Evolutionary conservation across 1,284 basidiomycete species (phyloP).

Genomic region (Heterobasidion occidentale): DNA sequence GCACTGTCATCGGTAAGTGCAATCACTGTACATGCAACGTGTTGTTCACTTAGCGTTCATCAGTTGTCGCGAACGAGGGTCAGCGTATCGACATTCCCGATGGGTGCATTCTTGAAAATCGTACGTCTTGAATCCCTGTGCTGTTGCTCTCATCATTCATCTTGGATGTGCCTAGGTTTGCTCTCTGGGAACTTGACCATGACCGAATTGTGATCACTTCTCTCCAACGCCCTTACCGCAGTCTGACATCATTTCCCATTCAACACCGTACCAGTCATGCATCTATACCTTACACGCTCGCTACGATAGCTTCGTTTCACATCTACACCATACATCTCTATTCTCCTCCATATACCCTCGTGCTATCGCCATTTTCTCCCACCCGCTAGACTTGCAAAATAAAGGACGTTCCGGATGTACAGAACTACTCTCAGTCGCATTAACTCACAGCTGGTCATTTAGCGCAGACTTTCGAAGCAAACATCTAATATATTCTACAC

Average conservation of each 20-base stretch:
- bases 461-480: too few species aligned
- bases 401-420: too few species aligned
- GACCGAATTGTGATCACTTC: conserved; percentile 24
- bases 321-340: too few species aligned
- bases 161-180: conserved; percentile 22
- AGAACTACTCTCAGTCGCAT: too few species aligned
- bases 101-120: conserved; percentile 91
- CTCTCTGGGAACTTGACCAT: conserved; percentile 48
- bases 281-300: too few species aligned
- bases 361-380: too few species aligned
- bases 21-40: not conserved
- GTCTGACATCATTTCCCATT: not conserved
- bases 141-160: not conserved
- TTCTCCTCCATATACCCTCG: too few species aligned
- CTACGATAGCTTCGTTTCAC: too few species aligned
- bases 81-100: conserved; percentile 95
- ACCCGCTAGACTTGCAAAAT: too few species aligned
- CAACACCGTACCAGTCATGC: too few species aligned
- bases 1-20: conserved; percentile 70
- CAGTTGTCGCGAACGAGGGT: conserved; percentile 84
- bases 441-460: too few species aligned
- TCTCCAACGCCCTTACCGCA: not conserved
- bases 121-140: conserved; percentile 26
- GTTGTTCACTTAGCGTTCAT: not conserved
- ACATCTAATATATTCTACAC: too few species aligned